These are phyloP conservation scores for Chrysopogon serrulatus DNA, from an alignment of 176 grass and related monocot species.

Conservation along the genomic window DNA sequence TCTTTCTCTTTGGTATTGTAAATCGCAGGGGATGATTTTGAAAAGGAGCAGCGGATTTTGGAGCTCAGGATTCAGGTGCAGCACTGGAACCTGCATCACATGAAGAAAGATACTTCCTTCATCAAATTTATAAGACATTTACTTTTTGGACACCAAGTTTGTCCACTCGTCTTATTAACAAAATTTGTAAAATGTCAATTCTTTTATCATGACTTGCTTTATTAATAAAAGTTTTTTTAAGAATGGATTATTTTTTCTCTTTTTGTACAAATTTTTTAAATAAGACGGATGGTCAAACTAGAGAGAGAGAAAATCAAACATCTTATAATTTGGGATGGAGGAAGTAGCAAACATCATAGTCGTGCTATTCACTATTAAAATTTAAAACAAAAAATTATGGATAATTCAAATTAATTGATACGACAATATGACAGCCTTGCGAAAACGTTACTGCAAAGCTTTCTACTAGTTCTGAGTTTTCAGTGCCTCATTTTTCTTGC, in stretches of 20 bases:
- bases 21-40: conserved; percentile 72
- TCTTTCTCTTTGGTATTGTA: background rate
- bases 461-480: background rate
- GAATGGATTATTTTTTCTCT: no score
- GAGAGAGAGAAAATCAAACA: no score
- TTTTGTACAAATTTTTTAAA: no score
- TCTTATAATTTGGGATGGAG: no score
- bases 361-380: background rate
- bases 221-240: no score
- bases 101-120: background rate
- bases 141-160: no score
- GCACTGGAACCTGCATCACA: background rate
- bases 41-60: conserved; percentile 73
- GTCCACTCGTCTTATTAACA: no score
- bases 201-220: no score
- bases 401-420: background rate
- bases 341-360: background rate
- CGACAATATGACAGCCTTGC: background rate
- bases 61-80: conserved; percentile 90
- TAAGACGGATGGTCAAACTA: no score
- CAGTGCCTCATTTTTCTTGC: background rate
- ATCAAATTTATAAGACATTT: no score
- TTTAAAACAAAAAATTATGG: background rate
- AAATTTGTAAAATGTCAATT: no score
- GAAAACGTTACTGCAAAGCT: background rate